Evolutionary conservation across 176 grass and related monocot genomes (phyloP).

Genomic region (barley (Hordeum vulgare)): DNA sequence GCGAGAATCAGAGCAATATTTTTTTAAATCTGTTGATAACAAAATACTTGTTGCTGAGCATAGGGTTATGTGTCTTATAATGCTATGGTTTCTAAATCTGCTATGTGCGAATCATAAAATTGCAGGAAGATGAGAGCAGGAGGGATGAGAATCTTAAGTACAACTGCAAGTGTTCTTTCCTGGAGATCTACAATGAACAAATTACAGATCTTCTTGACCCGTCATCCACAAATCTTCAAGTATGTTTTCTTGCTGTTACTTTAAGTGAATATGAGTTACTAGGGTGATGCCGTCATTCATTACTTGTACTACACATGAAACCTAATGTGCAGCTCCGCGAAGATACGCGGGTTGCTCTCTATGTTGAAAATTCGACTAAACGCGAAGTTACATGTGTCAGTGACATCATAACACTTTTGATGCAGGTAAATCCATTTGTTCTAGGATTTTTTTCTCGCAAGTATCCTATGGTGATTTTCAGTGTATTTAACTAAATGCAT

Average conservation of each 20-base stretch:
- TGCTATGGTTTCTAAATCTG: not conserved
- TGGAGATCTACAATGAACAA: no score
- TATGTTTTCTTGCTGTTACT: no score
- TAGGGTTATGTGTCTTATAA: not conserved
- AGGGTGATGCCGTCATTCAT: no score
- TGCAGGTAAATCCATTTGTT: constrained; percentile 45
- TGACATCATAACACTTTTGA: constrained; percentile 85
- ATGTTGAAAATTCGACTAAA: constrained; percentile 86
- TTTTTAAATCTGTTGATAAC: not conserved
- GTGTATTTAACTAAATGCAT: not conserved
- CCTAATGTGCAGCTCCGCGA: no score
- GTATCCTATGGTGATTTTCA: not conserved
- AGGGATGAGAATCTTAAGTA: no score
- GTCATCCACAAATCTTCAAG: no score
- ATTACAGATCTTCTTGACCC: no score
- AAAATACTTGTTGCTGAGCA: not conserved
- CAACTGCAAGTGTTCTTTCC: no score
- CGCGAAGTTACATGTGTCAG: constrained; percentile 64
- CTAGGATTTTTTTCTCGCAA: not conserved
- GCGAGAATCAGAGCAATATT: constrained; percentile 88
- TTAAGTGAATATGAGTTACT: no score
- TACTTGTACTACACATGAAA: no score
- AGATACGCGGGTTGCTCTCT: constrained; percentile 48
- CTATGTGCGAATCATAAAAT: constrained; percentile 15
- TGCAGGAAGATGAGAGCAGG: no score